Conservation (phyloP, 2,329 filamentous ascomycete species). For the Parafenestella ontariensis region DNA sequence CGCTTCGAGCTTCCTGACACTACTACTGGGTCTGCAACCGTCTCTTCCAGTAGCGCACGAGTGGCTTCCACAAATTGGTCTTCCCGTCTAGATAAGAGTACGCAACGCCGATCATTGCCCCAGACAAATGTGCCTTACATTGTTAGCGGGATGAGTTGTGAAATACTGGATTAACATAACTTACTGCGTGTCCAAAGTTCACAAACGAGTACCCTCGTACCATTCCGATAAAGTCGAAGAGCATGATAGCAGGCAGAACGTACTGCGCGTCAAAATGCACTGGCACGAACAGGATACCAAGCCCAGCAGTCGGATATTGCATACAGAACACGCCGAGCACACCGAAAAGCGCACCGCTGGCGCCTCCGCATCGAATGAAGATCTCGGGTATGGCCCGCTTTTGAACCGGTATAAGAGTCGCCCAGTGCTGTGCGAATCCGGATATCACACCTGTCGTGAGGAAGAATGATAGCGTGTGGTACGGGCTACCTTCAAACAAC, state of each 20-base stretch:
- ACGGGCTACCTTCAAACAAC: slow-evolving; percentile 39
- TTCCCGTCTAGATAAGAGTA: slow-evolving; percentile 46
- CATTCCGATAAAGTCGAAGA: slow-evolving; percentile 43
- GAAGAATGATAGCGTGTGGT: slow-evolving; percentile 40
- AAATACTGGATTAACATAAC: slow-evolving; percentile 10
- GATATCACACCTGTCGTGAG: slow-evolving; percentile 39
- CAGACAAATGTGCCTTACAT: slow-evolving; percentile 42
- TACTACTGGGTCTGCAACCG: slow-evolving; percentile 16
- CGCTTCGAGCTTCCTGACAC: background rate
- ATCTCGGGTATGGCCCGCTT: slow-evolving; percentile 26
- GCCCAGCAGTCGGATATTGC: slow-evolving; percentile 37
- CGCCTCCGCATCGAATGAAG: slow-evolving; percentile 40
- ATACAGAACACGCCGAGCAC: slow-evolving; percentile 40
- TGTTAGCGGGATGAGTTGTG: slow-evolving; percentile 19
- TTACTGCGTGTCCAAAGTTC: slow-evolving; percentile 45
- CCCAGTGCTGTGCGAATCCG: slow-evolving; percentile 39
- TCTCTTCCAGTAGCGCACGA: slow-evolving; percentile 39
- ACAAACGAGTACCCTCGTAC: slow-evolving; percentile 36
- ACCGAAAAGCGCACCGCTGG: slow-evolving; percentile 44
- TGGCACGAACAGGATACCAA: slow-evolving; percentile 45
- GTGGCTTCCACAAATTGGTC: slow-evolving; percentile 42
- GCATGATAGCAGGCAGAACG: slow-evolving; percentile 40
- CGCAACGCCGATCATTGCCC: slow-evolving; percentile 36
- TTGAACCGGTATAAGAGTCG: slow-evolving; percentile 32
- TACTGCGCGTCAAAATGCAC: slow-evolving; percentile 39